A percentile compares a stretch with the other conserved stretches of the same genome.
phyloP scores from a whole-genome alignment of 78 protist genomes.

The Salpingoeca rosetta region DNA sequence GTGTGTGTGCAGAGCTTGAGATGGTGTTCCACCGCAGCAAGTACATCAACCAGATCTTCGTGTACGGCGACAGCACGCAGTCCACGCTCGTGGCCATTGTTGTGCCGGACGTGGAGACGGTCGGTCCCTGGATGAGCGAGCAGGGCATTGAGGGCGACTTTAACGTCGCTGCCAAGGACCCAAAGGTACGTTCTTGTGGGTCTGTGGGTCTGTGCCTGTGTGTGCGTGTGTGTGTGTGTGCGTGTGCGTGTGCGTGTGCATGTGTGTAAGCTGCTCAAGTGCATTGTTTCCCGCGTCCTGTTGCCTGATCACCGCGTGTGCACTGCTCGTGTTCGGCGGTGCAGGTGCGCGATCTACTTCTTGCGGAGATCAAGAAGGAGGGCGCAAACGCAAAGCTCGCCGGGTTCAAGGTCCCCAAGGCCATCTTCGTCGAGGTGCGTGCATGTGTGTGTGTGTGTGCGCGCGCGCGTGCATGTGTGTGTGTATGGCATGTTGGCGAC shows the following conservation, averaged over 20 bases:
- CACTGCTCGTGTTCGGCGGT: too few species aligned
- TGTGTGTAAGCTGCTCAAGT: background rate
- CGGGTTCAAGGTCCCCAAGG: slow-evolving; percentile 49
- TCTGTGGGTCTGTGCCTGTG: too few species aligned
- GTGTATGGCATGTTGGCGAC: too few species aligned
- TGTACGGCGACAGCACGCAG: slow-evolving; percentile 21
- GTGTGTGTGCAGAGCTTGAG: too few species aligned
- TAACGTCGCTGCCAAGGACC: background rate
- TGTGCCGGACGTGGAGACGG: slow-evolving; percentile 23
- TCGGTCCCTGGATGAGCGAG: background rate
- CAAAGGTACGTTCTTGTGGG: too few species aligned
- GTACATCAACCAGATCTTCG: background rate
- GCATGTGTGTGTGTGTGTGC: too few species aligned
- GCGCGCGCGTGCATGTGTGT: too few species aligned
- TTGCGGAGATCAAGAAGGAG: too few species aligned
- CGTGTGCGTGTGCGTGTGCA: background rate
- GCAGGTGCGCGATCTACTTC: too few species aligned
- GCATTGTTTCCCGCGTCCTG: background rate
- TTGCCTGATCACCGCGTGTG: background rate
- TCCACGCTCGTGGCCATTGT: slow-evolving; percentile 41
- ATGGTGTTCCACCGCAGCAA: background rate
- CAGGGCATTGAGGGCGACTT: background rate
- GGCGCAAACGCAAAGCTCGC: too few species aligned
- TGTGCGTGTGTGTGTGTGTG: background rate
- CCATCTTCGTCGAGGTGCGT: slow-evolving; percentile 14